Base-by-base conservation (phyloP, 2,329 filamentous ascomycete species). In the Ophiostoma quercus region DNA sequence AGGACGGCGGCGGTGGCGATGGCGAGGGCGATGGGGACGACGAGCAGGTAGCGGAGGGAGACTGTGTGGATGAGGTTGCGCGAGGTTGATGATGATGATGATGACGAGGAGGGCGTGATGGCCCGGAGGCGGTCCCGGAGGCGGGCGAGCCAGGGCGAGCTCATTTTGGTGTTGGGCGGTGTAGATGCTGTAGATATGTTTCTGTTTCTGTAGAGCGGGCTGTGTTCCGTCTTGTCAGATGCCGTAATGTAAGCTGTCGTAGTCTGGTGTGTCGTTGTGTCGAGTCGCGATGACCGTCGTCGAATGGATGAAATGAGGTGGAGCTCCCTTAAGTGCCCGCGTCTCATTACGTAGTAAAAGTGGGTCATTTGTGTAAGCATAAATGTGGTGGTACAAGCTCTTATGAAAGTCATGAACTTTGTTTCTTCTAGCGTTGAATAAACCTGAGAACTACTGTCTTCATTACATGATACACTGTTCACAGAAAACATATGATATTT, bases 11-110 rank as follows among this genome's bases (percentile, higher is more conserved):
- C 77, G 3, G 83, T 84, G 57, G 78, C 75, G 70, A 81, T 62
- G 73, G 83, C 79, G 68, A 86, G 79, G 39, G 84, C 75, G 66
- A 84, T 77, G 11, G 84, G 81, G n/a, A 83, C 76, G 47, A 87
- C 80, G 71, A 86, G 77, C 9, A 85, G 77, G 76, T 84, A 84
- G 57, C 82, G 83, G 67, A 86, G 82, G 1, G 70, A 57, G 16
- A 72, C 8, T 1, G 29, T 22, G 71, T 77, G 70, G 3, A 74
- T 65, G 3, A 71, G 69, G 39, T 47, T 39, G 16, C 34, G 62
- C 34, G 32, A 39, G 11, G 32, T n/a, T n/a, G n/a, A 37, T 32
- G 29, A 1, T 2, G 14, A 6, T 7, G 32, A 4, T 43, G 39
- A 37, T 25, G 25, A 11, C 63, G 39, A 25, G 39, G n/a, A 29